Percentiles rank a stretch among this genome's conserved stretches.
These are phyloP conservation scores for Periglandula ipomoeae DNA, from an alignment of 2,329 filamentous ascomycete genomes.

Conservation along the genomic window DNA sequence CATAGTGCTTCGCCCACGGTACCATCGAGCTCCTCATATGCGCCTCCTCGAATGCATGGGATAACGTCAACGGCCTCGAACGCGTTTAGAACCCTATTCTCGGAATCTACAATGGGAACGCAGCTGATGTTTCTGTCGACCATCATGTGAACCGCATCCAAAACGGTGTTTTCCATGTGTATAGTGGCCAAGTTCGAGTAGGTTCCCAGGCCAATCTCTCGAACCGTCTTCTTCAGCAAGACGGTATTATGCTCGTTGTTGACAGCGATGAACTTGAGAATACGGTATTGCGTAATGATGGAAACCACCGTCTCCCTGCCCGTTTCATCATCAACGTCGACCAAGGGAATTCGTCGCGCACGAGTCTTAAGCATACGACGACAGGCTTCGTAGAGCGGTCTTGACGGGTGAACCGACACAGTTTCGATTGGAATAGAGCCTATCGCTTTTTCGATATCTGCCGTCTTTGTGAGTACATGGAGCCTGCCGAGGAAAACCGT, in stretches of 20 bases:
- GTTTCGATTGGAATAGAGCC: slow-evolving; percentile 88
- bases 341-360: slow-evolving; percentile 84
- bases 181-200: slow-evolving; percentile 75
- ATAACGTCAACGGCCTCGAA: slow-evolving; percentile 98
- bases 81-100: slow-evolving; percentile 76
- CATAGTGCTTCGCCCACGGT: slow-evolving; percentile 83
- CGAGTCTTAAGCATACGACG: slow-evolving; percentile 89
- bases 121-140: slow-evolving; percentile 91
- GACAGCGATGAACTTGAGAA: slow-evolving; percentile 96
- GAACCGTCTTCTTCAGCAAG: slow-evolving; percentile 76
- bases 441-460: slow-evolving; percentile 92
- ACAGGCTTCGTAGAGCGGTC: slow-evolving; percentile 89
- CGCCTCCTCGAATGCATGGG: slow-evolving; percentile 84
- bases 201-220: slow-evolving; percentile 76
- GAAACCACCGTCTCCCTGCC: slow-evolving; percentile 87
- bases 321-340: slow-evolving; percentile 92
- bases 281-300: slow-evolving; percentile 95
- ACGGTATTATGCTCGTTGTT: slow-evolving; percentile 81
- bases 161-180: slow-evolving; percentile 80
- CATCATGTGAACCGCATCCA: slow-evolving; percentile 89
- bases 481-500: neutral
- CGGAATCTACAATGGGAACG: slow-evolving; percentile 80
- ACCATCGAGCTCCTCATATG: slow-evolving; percentile 81
- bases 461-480: slow-evolving; percentile 11
- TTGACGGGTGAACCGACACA: slow-evolving; percentile 85